Base-by-base conservation (phyloP, 495 filamentous ascomycete genomes). In the Podospora bellae-mahoneyi region DNA sequence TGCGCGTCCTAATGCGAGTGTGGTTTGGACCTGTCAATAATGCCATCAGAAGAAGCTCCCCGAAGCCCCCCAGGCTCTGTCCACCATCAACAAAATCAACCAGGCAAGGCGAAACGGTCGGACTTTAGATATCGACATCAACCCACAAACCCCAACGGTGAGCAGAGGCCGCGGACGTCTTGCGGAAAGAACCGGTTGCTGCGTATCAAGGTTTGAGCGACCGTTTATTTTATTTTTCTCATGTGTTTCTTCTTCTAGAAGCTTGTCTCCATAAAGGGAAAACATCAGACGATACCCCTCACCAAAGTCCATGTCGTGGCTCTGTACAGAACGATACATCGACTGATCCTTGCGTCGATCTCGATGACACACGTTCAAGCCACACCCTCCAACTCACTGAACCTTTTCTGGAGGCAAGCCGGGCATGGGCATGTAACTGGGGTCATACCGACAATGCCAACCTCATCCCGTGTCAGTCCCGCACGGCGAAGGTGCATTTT, bases 291-390 rank as follows among this genome's bases (percentile, higher is more conserved):
- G 39, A 48, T 48, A 48, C 39, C 7, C 39, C 39, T 48, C 39
- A 16, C 6, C 39, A 48, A 48, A 48, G 39, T 48, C 39, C 9
- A 48, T 48, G 39, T 13, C 39, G 18, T 48, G 39, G 20, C 20
- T 61, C 23, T 61, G 59, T 23, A 61, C 59, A 61, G 26, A 6
- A 32, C 26, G 59, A 28, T 61, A 61, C 59, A 27, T 61, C 26
- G 27, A 32, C 59, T 26, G 59, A 61, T 61, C 59, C 59, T 30
- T 61, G 59, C 59, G 59, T 61, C 59, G 59, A 61, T 61, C 59
- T 61, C 59, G 59, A 61, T 30, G 59, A 61, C 59, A 61, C 59
- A 58, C 56, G 56, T 27, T 58, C 23, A 20, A 58, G 56, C n/a
- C 59, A 30, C 39, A 48, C 39, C 34, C 39, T 48, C 39, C 39